Conservation (phyloP, 164 flowering plant genomes). For the Stephania cephalantha region DNA sequence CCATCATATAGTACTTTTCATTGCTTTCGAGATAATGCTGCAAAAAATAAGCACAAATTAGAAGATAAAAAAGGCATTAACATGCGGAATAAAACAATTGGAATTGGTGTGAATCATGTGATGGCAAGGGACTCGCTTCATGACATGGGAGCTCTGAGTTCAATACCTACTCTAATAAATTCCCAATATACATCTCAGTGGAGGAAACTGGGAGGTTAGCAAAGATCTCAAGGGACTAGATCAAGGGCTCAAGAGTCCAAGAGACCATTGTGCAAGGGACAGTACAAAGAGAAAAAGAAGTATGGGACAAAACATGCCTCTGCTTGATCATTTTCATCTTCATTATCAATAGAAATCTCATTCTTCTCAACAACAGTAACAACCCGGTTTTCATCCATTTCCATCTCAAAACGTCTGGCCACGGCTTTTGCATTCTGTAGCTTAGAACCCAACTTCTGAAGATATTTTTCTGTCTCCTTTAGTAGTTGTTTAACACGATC, state of each 20-base stretch:
- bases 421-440: conserved; percentile 68
- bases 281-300: too few relatives aligned
- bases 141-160: too few relatives aligned
- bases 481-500: conserved; percentile 94
- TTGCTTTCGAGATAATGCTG: conserved; percentile 99
- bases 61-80: too few relatives aligned
- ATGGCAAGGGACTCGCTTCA: neutral
- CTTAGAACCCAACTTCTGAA: conserved; percentile 91
- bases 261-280: too few relatives aligned
- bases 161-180: too few relatives aligned
- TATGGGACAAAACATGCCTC: conserved; percentile 40
- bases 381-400: conserved; percentile 48
- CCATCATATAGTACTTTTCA: conserved; percentile 95
- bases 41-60: conserved; percentile 15
- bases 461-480: conserved; percentile 96
- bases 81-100: neutral
- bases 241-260: too few relatives aligned
- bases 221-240: too few relatives aligned
- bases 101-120: neutral
- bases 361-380: conserved; percentile 39
- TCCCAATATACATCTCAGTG: too few relatives aligned
- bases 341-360: conserved; percentile 53
- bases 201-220: too few relatives aligned
- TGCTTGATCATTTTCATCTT: conserved; percentile 90
- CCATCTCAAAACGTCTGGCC: conserved; percentile 56